phyloP scores from a whole-genome alignment of 352 stramenopile genomes.

The Blastocystis sp. region DNA sequence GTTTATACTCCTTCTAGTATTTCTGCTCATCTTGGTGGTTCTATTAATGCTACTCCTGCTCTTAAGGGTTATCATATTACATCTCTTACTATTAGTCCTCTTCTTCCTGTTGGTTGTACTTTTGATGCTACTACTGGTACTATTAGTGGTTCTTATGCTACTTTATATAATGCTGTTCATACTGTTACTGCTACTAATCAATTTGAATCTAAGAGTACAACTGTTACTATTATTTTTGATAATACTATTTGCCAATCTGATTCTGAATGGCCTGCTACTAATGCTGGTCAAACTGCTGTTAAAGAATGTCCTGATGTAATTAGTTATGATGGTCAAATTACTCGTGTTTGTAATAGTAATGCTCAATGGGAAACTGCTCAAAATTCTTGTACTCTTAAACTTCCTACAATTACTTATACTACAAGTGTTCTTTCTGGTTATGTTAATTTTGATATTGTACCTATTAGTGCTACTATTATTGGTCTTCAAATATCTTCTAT shows the following conservation, averaged over 20 bases:
- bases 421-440: too few species aligned
- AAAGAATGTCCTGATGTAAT: conserved; percentile 7
- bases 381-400: too few species aligned
- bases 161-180: neutral
- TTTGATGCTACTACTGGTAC: conserved; percentile 9
- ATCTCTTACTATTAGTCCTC: neutral
- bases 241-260: conserved; percentile 6
- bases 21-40: too few species aligned
- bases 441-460: too few species aligned
- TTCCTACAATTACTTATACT: too few species aligned
- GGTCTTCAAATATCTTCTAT: conserved; percentile 30
- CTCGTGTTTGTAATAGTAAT: conserved; percentile 2
- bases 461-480: too few species aligned
- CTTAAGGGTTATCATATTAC: too few species aligned
- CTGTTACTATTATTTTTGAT: conserved; percentile 16
- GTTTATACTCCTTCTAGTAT: too few species aligned
- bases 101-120: conserved; percentile 4
- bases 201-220: conserved; percentile 14
- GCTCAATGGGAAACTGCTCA: too few species aligned
- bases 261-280: conserved; percentile 18
- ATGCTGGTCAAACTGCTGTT: conserved; percentile 8
- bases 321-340: conserved; percentile 11
- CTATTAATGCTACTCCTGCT: too few species aligned
- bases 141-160: conserved; percentile 23
- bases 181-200: conserved; percentile 4